Conservation (phyloP, 129 eudicot genomes). For the Flaveria ramosissima region DNA sequence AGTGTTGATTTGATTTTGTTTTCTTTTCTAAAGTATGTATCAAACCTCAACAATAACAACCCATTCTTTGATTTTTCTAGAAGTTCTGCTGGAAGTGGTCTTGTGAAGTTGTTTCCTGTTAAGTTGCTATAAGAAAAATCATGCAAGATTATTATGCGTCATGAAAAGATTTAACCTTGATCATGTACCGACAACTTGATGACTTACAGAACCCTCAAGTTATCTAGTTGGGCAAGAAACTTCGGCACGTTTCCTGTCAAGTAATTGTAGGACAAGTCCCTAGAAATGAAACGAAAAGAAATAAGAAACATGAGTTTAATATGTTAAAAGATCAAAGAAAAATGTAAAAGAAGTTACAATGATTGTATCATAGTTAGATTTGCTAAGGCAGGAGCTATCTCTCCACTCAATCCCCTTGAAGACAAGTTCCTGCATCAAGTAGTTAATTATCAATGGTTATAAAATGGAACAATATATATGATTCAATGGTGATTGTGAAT, state of each 20-base stretch:
- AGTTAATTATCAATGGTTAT: too few relatives aligned
- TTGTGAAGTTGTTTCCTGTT: constrained; percentile 33
- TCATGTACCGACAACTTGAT: background rate
- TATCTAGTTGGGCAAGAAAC: constrained; percentile 17
- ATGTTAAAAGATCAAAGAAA: too few relatives aligned
- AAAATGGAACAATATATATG: too few relatives aligned
- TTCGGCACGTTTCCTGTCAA: constrained; percentile 32
- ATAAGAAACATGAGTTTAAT: background rate
- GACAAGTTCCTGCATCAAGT: too few relatives aligned
- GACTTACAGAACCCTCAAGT: constrained; percentile 34
- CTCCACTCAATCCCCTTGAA: too few relatives aligned
- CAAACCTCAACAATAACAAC: constrained; percentile 26
- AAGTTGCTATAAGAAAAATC: constrained; percentile 19
- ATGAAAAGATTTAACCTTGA: background rate
- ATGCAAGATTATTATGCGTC: background rate
- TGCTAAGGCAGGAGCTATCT: too few relatives aligned
- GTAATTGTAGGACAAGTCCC: constrained; percentile 41
- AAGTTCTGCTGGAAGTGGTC: constrained; percentile 36
- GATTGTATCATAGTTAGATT: too few relatives aligned
- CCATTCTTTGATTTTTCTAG: constrained; percentile 27
- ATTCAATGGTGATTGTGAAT: too few relatives aligned
- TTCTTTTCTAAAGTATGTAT: background rate
- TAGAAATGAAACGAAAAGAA: constrained; percentile 3
- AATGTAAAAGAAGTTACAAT: too few relatives aligned
- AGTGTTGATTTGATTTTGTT: background rate